A percentile compares a stretch with the other conserved stretches of the same genome.
Evolutionary conservation across 768 basidiomycete genomes (phyloP).

Genomic region (Suillus subaureus): DNA sequence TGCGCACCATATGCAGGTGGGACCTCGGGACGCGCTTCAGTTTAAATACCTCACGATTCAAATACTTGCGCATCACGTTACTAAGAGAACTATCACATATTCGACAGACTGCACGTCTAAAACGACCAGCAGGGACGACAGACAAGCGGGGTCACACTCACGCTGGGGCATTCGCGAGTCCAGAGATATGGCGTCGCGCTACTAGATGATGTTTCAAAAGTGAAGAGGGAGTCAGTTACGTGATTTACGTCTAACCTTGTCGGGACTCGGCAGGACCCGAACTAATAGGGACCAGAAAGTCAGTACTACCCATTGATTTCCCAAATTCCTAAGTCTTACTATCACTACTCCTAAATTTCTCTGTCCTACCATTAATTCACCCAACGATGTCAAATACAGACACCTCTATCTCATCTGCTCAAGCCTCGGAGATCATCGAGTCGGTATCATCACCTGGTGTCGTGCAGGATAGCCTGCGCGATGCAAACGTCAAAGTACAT

Average conservation of each 20-base stretch:
- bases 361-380: not conserved
- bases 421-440: constrained; percentile 2
- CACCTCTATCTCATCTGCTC: not conserved
- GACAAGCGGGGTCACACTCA: not conserved
- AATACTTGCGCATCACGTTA: too few species aligned
- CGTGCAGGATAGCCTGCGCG: constrained; percentile 10
- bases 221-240: too few species aligned
- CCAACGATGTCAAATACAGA: not conserved
- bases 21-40: too few species aligned
- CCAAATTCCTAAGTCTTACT: not conserved
- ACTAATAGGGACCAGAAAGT: not conserved
- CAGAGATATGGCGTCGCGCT: too few species aligned
- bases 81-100: too few species aligned
- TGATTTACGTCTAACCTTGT: too few species aligned
- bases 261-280: not conserved
- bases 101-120: not conserved
- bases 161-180: not conserved
- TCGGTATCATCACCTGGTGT: constrained; percentile 6
- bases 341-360: not conserved
- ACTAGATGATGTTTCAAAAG: too few species aligned
- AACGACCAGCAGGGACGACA: not conserved
- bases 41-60: too few species aligned
- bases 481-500: constrained; percentile 21
- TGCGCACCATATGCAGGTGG: not conserved
- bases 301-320: not conserved